A percentile compares a stretch with the other conserved stretches of the same genome.
Evolutionary conservation across 441 rosid genomes (phyloP).

Genomic region (Biscutella laevigata): DNA sequence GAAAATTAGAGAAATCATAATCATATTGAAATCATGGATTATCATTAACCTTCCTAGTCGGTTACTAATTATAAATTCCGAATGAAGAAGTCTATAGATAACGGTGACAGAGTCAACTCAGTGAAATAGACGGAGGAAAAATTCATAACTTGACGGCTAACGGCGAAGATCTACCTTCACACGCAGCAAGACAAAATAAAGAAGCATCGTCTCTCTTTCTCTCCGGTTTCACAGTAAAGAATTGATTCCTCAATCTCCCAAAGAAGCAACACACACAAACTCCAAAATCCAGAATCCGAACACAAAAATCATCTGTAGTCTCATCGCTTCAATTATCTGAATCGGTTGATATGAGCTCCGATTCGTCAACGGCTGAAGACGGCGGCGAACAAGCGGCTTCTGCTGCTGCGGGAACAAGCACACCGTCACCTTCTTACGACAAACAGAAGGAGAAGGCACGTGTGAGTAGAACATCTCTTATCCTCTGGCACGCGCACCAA

Average conservation of each 20-base stretch:
- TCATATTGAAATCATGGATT: not conserved
- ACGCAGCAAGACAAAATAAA: not conserved
- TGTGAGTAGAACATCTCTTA: conserved; percentile 89
- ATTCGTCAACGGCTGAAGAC: conserved; percentile 34
- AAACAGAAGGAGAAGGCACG: conserved; percentile 96
- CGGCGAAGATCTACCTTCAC: conserved; percentile 23
- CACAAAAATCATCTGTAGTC: not conserved
- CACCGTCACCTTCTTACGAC: conserved; percentile 30
- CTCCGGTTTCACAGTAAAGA: not conserved
- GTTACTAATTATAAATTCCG: not conserved
- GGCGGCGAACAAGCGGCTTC: conserved; percentile 24
- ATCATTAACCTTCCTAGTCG: conserved; percentile 12
- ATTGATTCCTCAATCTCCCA: conserved; percentile 20
- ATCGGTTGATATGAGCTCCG: conserved; percentile 27
- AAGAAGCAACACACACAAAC: too few relatives aligned
- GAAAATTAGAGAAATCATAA: too few relatives aligned
- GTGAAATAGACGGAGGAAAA: conserved; percentile 20
- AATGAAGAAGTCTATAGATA: conserved; percentile 22
- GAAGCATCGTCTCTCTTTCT: not conserved
- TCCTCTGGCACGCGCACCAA: conserved; percentile 98
- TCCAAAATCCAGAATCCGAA: not conserved
- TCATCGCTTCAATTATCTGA: not conserved
- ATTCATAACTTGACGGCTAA: conserved; percentile 30
- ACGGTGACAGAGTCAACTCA: conserved; percentile 18
- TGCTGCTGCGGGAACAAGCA: conserved; percentile 19